phyloP scores from a whole-genome alignment of 2,329 filamentous ascomycete species.

The Coniochaeta hoffmannii region DNA sequence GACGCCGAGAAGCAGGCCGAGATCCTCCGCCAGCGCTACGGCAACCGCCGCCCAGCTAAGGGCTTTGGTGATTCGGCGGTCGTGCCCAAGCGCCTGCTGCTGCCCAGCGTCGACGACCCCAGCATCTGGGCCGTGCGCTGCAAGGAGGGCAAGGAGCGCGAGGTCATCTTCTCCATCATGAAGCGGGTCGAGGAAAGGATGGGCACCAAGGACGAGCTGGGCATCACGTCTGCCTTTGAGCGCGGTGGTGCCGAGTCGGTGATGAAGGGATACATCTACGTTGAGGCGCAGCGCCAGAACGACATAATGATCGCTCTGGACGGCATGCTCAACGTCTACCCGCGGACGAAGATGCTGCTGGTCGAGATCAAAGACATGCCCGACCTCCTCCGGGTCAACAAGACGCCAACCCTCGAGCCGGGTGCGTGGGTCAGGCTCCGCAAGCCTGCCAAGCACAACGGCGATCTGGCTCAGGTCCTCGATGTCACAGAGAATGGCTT shows the following conservation, averaged over 20 bases:
- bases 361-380: slow-evolving; percentile 98
- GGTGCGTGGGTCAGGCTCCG: slow-evolving; percentile 90
- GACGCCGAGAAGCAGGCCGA: slow-evolving; percentile 93
- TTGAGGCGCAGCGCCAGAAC: slow-evolving; percentile 81
- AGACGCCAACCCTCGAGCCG: slow-evolving; percentile 75
- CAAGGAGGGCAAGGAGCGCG: slow-evolving; percentile 91
- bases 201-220: slow-evolving; percentile 70
- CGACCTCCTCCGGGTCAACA: slow-evolving; percentile 83
- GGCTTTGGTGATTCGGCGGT: slow-evolving; percentile 63
- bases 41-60: slow-evolving; percentile 62
- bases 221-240: slow-evolving; percentile 88
- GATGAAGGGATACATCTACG: slow-evolving; percentile 93
- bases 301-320: slow-evolving; percentile 80
- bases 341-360: slow-evolving; percentile 75
- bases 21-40: slow-evolving; percentile 79
- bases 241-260: slow-evolving; percentile 67
- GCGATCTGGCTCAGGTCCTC: slow-evolving; percentile 85
- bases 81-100: slow-evolving; percentile 75
- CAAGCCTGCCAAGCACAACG: slow-evolving; percentile 71
- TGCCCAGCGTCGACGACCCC: slow-evolving; percentile 91
- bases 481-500: slow-evolving; percentile 91
- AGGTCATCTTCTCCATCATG: slow-evolving; percentile 81
- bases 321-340: slow-evolving; percentile 82
- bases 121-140: slow-evolving; percentile 93
- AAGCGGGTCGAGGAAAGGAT: slow-evolving; percentile 78